These are phyloP conservation scores for Fraxinus greggii DNA, from an alignment of 305 asterid genomes.

Conservation along the genomic window DNA sequence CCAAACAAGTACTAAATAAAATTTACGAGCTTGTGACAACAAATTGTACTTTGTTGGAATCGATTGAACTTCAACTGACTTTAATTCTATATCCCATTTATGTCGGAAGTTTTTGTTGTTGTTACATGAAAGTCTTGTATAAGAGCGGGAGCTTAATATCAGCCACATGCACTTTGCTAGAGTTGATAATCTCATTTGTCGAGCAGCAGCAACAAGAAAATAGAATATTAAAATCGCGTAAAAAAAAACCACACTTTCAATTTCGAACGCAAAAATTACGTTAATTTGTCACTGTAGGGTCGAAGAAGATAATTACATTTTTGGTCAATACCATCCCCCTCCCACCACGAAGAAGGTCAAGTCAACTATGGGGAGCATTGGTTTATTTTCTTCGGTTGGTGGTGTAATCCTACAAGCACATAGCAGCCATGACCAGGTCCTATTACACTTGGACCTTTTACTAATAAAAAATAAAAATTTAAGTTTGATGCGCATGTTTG, in stretches of 20 bases:
- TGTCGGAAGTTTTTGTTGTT: not conserved
- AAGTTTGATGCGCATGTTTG: not conserved
- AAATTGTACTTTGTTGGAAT: not conserved
- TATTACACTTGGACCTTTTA: no score
- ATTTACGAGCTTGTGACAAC: not conserved
- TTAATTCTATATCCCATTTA: not conserved
- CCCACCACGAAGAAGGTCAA: no score
- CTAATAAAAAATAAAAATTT: no score
- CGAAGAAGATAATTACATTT: no score
- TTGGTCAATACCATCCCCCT: not conserved
- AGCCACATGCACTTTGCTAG: not conserved
- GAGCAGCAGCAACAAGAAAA: not conserved
- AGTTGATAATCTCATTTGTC: not conserved
- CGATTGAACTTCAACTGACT: not conserved
- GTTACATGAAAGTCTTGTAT: not conserved
- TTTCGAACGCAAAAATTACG: no score
- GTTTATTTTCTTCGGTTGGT: not conserved
- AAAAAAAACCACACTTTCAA: no score
- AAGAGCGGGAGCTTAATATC: not conserved
- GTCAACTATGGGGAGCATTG: not conserved
- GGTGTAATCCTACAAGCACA: not conserved
- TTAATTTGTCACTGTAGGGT: no score
- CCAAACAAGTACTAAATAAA: not conserved
- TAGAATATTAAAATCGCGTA: no score
- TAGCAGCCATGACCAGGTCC: no score